Conservation (phyloP, 2,329 filamentous ascomycete genomes). For the Talaromyces albobiverticillius region DNA sequence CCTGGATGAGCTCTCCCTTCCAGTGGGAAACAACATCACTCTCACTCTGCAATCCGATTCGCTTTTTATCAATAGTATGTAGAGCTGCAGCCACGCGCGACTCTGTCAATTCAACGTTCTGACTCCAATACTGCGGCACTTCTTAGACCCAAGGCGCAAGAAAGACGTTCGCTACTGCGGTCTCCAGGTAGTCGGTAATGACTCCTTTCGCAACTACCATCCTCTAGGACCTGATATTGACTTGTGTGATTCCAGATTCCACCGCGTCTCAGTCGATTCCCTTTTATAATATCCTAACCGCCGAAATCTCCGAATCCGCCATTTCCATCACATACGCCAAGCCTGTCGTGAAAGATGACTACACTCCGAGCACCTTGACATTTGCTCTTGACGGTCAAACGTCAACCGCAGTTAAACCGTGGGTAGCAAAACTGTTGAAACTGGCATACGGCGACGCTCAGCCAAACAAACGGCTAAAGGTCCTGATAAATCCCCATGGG, state of each 20-base stretch:
- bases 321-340: conserved; percentile 72
- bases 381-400: conserved; percentile 59
- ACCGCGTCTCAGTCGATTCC: conserved; percentile 62
- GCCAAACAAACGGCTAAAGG: conserved; percentile 73
- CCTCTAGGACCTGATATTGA: not conserved
- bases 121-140: not conserved
- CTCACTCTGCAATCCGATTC: conserved; percentile 61
- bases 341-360: conserved; percentile 55
- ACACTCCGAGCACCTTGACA: conserved; percentile 60
- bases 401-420: conserved; percentile 53
- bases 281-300: conserved; percentile 83
- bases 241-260: conserved; percentile 16
- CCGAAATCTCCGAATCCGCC: conserved; percentile 58
- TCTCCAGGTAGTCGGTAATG: conserved; percentile 7
- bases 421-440: conserved; percentile 64
- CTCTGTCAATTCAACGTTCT: not conserved
- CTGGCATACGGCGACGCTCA: conserved; percentile 69
- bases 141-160: conserved; percentile 1
- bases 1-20: conserved; percentile 43
- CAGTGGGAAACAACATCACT: conserved; percentile 57
- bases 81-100: not conserved
- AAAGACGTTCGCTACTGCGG: conserved; percentile 14
- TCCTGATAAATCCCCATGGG: conserved; percentile 87
- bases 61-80: conserved; percentile 57
- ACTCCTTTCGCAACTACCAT: not conserved